phyloP scores from a whole-genome alignment of 805 yeast species.

The Cyberlindnera mrakii region DNA sequence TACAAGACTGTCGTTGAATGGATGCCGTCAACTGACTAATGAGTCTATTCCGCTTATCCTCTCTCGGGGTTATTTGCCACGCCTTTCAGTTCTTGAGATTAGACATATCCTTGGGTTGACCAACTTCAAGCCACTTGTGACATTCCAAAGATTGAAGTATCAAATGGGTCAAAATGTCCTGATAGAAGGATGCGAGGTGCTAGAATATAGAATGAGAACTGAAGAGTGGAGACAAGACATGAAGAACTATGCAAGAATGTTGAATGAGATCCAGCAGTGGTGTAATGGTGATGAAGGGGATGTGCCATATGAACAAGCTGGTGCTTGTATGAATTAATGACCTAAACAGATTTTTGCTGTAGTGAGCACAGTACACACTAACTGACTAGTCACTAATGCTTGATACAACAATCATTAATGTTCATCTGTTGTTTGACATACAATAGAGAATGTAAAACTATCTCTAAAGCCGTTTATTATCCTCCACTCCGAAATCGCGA shows the following conservation, averaged over 20 bases:
- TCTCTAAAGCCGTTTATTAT: too few relatives aligned
- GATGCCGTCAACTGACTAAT: constrained; percentile 56
- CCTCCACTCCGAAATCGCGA: too few relatives aligned
- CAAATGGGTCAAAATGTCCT: constrained; percentile 35
- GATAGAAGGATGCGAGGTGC: constrained; percentile 72
- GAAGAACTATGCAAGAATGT: constrained; percentile 47
- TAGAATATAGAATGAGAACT: constrained; percentile 51
- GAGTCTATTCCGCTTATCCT: constrained; percentile 49
- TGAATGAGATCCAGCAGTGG: constrained; percentile 63
- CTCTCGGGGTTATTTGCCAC: constrained; percentile 41
- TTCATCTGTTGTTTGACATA: too few relatives aligned
- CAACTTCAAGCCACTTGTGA: constrained; percentile 58
- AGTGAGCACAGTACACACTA: too few relatives aligned
- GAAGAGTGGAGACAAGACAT: constrained; percentile 57
- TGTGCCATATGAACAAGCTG: not conserved
- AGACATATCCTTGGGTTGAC: constrained; percentile 54
- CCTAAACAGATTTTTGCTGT: not conserved
- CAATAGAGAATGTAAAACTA: not conserved
- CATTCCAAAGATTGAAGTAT: constrained; percentile 44
- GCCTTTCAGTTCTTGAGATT: constrained; percentile 70
- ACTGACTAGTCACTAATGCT: too few relatives aligned
- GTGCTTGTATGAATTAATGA: not conserved
- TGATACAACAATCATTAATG: not conserved
- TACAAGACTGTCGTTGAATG: constrained; percentile 68
- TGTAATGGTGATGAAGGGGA: constrained; percentile 34